A percentile compares a stretch with the other conserved stretches of the same genome.
These are phyloP conservation scores for Yamadazyma taylorii DNA, from an alignment of 1,139 yeast species.

Conservation along the genomic window DNA sequence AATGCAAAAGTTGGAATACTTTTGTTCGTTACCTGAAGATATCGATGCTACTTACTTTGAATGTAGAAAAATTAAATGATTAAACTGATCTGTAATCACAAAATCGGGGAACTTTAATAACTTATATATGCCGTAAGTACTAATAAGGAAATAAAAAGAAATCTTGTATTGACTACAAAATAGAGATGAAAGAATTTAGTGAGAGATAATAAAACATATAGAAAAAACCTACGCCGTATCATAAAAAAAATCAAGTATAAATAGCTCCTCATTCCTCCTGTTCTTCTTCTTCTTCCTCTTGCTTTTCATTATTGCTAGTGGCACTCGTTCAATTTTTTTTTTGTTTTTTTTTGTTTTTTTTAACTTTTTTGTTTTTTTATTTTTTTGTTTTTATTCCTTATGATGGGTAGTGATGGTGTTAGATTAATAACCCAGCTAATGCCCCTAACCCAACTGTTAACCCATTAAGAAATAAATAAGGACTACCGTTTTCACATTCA, in stretches of 20 bases:
- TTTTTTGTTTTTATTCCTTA: no score
- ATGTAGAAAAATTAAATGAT: slow-evolving; percentile 39
- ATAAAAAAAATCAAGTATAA: not conserved
- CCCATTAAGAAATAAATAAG: slow-evolving; percentile 5
- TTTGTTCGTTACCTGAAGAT: slow-evolving; percentile 48
- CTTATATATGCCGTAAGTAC: slow-evolving; percentile 1
- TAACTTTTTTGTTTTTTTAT: no score
- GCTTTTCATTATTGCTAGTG: no score
- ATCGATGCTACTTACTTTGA: slow-evolving; percentile 50
- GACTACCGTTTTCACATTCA: slow-evolving; percentile 19
- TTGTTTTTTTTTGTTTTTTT: no score
- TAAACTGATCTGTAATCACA: no score
- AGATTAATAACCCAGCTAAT: slow-evolving; percentile 23
- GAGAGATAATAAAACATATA: slow-evolving; percentile 16
- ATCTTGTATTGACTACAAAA: not conserved
- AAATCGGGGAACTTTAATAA: not conserved
- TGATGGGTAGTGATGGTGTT: no score
- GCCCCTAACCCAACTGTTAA: slow-evolving; percentile 22
- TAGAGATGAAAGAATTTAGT: slow-evolving; percentile 10
- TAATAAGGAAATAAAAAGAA: not conserved
- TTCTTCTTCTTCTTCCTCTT: no score
- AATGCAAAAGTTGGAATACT: slow-evolving; percentile 47
- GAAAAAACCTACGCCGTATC: slow-evolving; percentile 1
- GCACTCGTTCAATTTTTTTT: no score
- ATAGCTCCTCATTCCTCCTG: no score